These are phyloP conservation scores for Pseudozyma hubeiensis DNA, from an alignment of 1,284 basidiomycete genomes.

Conservation along the genomic window DNA sequence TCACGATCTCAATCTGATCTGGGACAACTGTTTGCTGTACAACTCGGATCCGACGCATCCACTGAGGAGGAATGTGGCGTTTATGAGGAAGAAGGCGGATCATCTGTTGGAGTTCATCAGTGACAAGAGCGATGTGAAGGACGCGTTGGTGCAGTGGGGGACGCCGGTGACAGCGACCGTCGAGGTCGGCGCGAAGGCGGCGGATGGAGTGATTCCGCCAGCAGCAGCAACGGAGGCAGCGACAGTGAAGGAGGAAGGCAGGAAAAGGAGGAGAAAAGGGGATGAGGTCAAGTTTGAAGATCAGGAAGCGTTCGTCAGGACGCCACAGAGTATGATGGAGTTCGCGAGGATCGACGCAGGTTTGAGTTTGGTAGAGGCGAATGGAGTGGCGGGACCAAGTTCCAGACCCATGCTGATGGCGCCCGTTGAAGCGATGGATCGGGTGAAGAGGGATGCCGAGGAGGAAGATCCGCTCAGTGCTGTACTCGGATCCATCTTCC, in stretches of 20 bases:
- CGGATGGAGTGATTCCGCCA: not conserved
- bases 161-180: conserved; percentile 6
- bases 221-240: not conserved
- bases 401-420: conserved; percentile 31
- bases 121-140: conserved; percentile 79
- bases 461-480: conserved; percentile 24
- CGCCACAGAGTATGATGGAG: conserved; percentile 77
- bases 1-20: conserved; percentile 93
- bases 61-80: conserved; percentile 59
- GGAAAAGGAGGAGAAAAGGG: conserved; percentile 8
- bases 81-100: conserved; percentile 66
- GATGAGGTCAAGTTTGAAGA: conserved; percentile 64
- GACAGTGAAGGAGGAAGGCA: conserved; percentile 4
- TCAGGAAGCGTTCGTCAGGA: conserved; percentile 79
- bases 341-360: conserved; percentile 51
- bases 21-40: conserved; percentile 93
- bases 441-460: conserved; percentile 23
- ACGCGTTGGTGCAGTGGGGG: conserved; percentile 61
- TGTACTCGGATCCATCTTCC: conserved; percentile 29
- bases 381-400: conserved; percentile 25
- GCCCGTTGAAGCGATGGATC: conserved; percentile 33
- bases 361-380: conserved; percentile 10
- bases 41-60: conserved; percentile 79
- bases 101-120: conserved; percentile 85
- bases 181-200: not conserved